Evolutionary conservation across 176 grass and related monocot genomes (phyloP), one percentile per base, ranked within the genome.

Genomic region (Poa annua): DNA sequence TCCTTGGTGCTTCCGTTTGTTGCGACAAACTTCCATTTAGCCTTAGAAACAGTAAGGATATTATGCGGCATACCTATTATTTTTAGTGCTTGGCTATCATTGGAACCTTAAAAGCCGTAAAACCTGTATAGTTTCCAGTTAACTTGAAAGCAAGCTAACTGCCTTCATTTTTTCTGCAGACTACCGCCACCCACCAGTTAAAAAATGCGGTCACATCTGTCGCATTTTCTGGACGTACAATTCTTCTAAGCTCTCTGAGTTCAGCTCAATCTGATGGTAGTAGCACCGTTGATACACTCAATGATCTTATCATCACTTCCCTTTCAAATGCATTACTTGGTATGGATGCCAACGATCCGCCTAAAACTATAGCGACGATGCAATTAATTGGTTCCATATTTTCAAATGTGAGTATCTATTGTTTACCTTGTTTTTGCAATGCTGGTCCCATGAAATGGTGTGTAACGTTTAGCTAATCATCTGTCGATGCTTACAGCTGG

Each of bases 291-390:
- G 73, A 95, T 81, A 77, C 80, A 80, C 86, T 82, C 42, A 78
- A 77, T 85, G 89, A 91, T 81, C 88, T 95, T 75, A 93, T 98
- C 74, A 65, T 90, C 55, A 85, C 83, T 56, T 91, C 87, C 55
- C 92, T 98, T 52, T 95, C 96, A 66, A 98, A 98, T 88, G 96
- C 96, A 71, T 91, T 98, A 78, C 96, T 95, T 74, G 96, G 96
- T 47, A 95, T 98, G 92, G 96, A 98, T 95, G 96, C 96, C 19
- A 98, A 98, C 39, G 96, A 98, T 83, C 96, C 96, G 39, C 96
- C 96, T 65, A 98, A 98, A 81, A 98, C 96, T 70, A 75, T 98
- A 71, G 96, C 96, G 75, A 91, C 92, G 4, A 95, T 98, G 91
- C 91, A 95, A 70, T 89, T 98, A 84, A 95, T 98, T 80, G 90